Evolutionary conservation across 1,284 basidiomycete species (phyloP).

Genomic region (Coniophora puteana): DNA sequence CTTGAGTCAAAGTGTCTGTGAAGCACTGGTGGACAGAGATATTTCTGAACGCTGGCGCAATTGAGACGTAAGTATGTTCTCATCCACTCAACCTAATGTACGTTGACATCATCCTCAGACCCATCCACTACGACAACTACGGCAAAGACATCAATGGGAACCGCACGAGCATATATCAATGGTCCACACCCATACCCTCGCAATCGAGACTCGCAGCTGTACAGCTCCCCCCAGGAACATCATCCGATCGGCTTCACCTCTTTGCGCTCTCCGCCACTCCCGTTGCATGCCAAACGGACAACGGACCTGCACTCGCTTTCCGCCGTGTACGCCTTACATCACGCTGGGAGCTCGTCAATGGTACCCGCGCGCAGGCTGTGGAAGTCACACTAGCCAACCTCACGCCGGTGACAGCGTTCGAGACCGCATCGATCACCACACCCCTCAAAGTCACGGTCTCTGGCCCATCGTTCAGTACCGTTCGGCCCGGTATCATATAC

Average conservation of each 20-base stretch:
- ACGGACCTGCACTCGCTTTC: slow-evolving; percentile 31
- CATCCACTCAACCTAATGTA: slow-evolving; percentile 3
- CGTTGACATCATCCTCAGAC: slow-evolving; percentile 21
- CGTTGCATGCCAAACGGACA: slow-evolving; percentile 21
- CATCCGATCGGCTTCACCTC: slow-evolving; percentile 36
- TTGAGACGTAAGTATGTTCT: slow-evolving; percentile 32
- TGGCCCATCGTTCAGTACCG: slow-evolving; percentile 35
- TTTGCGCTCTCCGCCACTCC: slow-evolving; percentile 42
- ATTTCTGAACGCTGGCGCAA: slow-evolving; percentile 31
- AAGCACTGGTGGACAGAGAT: slow-evolving; percentile 39
- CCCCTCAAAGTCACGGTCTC: slow-evolving; percentile 32
- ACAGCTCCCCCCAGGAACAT: slow-evolving; percentile 35
- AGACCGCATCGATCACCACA: slow-evolving; percentile 27
- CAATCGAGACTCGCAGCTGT: slow-evolving; percentile 31
- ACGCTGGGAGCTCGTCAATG: slow-evolving; percentile 37
- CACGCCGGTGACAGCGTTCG: slow-evolving; percentile 28
- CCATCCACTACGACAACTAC: slow-evolving; percentile 34
- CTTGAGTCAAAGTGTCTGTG: no score
- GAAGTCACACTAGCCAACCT: slow-evolving; percentile 46
- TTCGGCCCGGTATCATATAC: slow-evolving; percentile 32
- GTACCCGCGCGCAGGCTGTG: slow-evolving; percentile 36
- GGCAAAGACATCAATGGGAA: slow-evolving; percentile 34
- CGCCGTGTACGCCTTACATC: slow-evolving; percentile 37
- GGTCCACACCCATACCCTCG: slow-evolving; percentile 40
- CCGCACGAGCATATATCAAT: slow-evolving; percentile 37